Conservation (phyloP, 2,329 filamentous ascomycete genomes). For the Ophiostoma triangulosporum region DNA sequence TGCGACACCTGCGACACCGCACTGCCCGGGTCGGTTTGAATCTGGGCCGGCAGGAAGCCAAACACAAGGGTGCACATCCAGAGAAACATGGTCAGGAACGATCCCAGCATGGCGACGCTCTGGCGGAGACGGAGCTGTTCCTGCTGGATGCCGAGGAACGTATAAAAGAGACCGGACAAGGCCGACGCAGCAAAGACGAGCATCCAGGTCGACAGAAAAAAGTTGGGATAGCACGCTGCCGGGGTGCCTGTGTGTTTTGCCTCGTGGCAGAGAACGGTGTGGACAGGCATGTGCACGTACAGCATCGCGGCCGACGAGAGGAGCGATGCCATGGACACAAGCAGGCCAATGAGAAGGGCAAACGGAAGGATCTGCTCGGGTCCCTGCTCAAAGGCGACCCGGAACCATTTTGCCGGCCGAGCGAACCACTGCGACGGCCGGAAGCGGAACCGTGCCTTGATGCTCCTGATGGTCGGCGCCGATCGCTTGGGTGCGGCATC, state of each 20-base stretch:
- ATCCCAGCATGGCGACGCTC: conserved; percentile 1
- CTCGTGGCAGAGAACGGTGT: conserved; percentile 4
- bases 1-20: too few relatives aligned
- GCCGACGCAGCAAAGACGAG: background rate
- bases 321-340: conserved; percentile 2
- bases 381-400: background rate
- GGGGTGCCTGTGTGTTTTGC: background rate
- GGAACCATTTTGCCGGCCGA: background rate
- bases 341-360: background rate
- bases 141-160: conserved; percentile 3
- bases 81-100: conserved; percentile 1
- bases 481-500: background rate
- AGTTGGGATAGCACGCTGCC: conserved; percentile 11
- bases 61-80: conserved; percentile 7
- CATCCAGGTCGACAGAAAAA: conserved; percentile 11
- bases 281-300: conserved; percentile 8
- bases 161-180: conserved; percentile 1
- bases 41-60: conserved; percentile 6
- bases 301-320: conserved; percentile 3
- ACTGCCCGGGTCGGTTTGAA: background rate
- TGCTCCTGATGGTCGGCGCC: background rate
- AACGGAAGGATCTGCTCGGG: conserved; percentile 1
- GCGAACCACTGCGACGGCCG: background rate
- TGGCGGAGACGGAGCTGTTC: conserved; percentile 7
- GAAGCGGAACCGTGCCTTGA: background rate